These are phyloP conservation scores for Pseudoperonospora humuli DNA, from an alignment of 352 stramenopile species.

Conservation along the genomic window DNA sequence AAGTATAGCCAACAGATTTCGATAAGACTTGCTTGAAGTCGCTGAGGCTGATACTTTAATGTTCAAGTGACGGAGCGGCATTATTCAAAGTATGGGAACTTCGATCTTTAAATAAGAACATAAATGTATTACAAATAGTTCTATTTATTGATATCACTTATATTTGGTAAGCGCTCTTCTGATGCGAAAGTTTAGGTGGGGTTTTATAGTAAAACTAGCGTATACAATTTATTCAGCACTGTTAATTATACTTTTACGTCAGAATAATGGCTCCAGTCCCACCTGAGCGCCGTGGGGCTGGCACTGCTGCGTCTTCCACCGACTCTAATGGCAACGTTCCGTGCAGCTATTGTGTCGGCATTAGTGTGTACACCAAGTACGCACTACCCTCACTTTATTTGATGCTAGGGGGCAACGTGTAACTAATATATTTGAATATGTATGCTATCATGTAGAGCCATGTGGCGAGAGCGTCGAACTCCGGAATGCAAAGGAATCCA, in stretches of 20 bases:
- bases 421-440: slow-evolving; percentile 1
- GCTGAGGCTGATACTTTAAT: slow-evolving; percentile 13
- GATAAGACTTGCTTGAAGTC: slow-evolving; percentile 6
- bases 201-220: no score
- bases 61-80: slow-evolving; percentile 14
- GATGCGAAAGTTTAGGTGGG: no score
- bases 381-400: background rate
- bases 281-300: no score
- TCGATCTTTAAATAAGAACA: no score
- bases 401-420: background rate
- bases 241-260: no score
- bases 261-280: no score
- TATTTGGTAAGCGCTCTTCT: no score
- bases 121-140: no score
- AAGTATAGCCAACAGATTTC: slow-evolving; percentile 17
- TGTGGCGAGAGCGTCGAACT: slow-evolving; percentile 39
- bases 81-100: no score
- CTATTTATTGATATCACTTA: no score
- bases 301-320: slow-evolving; percentile 1
- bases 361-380: slow-evolving; percentile 67
- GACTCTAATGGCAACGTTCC: slow-evolving; percentile 3
- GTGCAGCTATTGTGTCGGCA: slow-evolving; percentile 51
- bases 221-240: no score
- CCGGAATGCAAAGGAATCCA: slow-evolving; percentile 52
- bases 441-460: slow-evolving; percentile 29